phyloP scores from a whole-genome alignment of 345 rosid species.

The Gossypium longicalyx region DNA sequence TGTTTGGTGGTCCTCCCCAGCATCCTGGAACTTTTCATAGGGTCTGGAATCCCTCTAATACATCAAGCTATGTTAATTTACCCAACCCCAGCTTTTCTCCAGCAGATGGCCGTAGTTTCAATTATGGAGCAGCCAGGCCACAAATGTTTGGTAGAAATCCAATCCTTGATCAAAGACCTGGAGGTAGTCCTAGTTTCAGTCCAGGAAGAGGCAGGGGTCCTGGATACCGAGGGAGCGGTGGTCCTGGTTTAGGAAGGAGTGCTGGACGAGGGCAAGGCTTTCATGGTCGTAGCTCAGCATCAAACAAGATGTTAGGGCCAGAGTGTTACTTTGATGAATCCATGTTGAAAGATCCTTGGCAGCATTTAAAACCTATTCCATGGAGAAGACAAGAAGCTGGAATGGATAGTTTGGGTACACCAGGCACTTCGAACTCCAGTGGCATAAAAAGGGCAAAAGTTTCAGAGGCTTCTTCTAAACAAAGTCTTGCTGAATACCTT shows the following conservation, averaged over 20 bases:
- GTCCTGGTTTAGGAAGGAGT: slow-evolving; percentile 32
- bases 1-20: slow-evolving; percentile 34
- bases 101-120: slow-evolving; percentile 20
- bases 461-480: slow-evolving; percentile 43
- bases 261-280: slow-evolving; percentile 45
- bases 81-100: slow-evolving; percentile 29
- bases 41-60: slow-evolving; percentile 32
- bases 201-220: slow-evolving; percentile 49
- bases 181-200: slow-evolving; percentile 32
- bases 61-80: slow-evolving; percentile 15
- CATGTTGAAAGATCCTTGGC: slow-evolving; percentile 88
- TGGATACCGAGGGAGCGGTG: slow-evolving; percentile 28
- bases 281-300: slow-evolving; percentile 25
- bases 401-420: slow-evolving; percentile 21
- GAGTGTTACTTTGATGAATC: slow-evolving; percentile 51
- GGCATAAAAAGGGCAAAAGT: slow-evolving; percentile 39
- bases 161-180: slow-evolving; percentile 20
- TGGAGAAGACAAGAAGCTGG: slow-evolving; percentile 45
- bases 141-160: slow-evolving; percentile 34
- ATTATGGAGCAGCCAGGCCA: slow-evolving; percentile 32
- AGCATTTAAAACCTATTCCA: slow-evolving; percentile 44
- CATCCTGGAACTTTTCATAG: slow-evolving; percentile 38
- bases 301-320: slow-evolving; percentile 28
- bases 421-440: slow-evolving; percentile 39
- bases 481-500: slow-evolving; percentile 80